Percentiles rank a stretch among this genome's conserved stretches.
Evolutionary conservation across 208 protist genomes (phyloP).

Genomic region (Novymonas esmeraldas): DNA sequence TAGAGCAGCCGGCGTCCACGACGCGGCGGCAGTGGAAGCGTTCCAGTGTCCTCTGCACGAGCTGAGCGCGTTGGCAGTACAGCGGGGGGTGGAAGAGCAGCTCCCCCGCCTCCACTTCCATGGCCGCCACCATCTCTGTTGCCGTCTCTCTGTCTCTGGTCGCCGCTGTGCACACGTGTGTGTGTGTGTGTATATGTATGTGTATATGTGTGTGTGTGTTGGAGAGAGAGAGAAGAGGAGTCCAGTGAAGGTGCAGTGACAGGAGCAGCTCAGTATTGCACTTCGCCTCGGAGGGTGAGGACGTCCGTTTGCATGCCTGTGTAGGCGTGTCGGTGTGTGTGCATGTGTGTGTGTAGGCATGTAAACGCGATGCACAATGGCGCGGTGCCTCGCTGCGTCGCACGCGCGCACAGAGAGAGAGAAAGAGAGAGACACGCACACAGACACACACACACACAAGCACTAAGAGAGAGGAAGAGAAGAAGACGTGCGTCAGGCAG

Average conservation of each 20-base stretch:
- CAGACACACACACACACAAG: slow-evolving; percentile 8
- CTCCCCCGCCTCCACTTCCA: slow-evolving; percentile 15
- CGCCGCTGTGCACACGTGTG: not conserved
- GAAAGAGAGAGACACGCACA: not conserved
- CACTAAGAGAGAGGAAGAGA: not conserved
- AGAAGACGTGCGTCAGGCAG: not conserved
- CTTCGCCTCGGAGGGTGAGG: no score
- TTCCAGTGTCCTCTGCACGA: slow-evolving; percentile 23
- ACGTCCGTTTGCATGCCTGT: not conserved
- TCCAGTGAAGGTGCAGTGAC: no score
- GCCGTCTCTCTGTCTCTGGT: no score
- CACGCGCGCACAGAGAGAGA: not conserved
- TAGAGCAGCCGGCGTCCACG: slow-evolving; percentile 57
- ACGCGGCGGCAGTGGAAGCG: slow-evolving; percentile 34
- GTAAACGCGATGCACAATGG: no score
- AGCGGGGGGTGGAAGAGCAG: slow-evolving; percentile 45
- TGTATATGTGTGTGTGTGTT: not conserved
- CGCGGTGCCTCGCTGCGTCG: no score
- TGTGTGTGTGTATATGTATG: not conserved
- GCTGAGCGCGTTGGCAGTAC: slow-evolving; percentile 49
- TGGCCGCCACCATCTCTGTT: no score
- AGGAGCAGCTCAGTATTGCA: no score
- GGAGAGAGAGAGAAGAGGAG: no score
- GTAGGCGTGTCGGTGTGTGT: not conserved
- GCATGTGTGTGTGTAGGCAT: not conserved